phyloP scores from a whole-genome alignment of 139 green algal species.

The Pseudopediastrum boryanum region DNA sequence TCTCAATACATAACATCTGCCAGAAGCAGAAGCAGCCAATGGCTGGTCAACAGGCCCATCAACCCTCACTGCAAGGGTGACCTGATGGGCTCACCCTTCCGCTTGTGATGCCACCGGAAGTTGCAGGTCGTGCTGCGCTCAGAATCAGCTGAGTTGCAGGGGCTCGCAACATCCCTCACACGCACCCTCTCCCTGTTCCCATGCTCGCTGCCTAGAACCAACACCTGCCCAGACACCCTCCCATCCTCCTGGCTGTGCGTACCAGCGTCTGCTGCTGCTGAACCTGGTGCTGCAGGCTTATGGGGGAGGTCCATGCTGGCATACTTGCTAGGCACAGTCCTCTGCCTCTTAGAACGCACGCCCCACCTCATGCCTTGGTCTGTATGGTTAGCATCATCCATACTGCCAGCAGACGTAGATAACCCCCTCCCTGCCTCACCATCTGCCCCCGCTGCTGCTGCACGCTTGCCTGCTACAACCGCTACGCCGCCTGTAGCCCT shows the following conservation, averaged over 20 bases:
- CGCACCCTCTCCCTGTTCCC: neutral
- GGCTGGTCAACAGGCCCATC: too few species aligned
- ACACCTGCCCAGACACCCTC: neutral
- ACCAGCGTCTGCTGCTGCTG: neutral
- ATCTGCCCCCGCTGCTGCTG: neutral
- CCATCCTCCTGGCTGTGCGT: slow-evolving; percentile 7
- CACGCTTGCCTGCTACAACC: slow-evolving; percentile 21
- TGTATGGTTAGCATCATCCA: slow-evolving; percentile 8
- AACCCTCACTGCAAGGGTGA: slow-evolving; percentile 24
- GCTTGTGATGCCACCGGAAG: slow-evolving; percentile 30
- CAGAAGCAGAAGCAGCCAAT: too few species aligned
- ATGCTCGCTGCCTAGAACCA: neutral
- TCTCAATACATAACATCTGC: too few species aligned
- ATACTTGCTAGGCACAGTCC: slow-evolving; percentile 32
- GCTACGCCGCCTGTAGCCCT: slow-evolving; percentile 27
- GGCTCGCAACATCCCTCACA: neutral
- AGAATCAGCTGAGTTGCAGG: slow-evolving; percentile 18
- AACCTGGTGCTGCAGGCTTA: neutral
- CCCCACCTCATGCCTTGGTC: neutral
- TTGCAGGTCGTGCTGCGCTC: slow-evolving; percentile 32
- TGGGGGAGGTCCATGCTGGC: slow-evolving; percentile 8
- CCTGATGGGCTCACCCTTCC: slow-evolving; percentile 13
- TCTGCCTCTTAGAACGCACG: slow-evolving; percentile 15
- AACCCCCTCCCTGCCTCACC: neutral
- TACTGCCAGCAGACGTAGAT: neutral